phyloP scores from a whole-genome alignment of 768 basidiomycete species.

The Russula ochroleuca region DNA sequence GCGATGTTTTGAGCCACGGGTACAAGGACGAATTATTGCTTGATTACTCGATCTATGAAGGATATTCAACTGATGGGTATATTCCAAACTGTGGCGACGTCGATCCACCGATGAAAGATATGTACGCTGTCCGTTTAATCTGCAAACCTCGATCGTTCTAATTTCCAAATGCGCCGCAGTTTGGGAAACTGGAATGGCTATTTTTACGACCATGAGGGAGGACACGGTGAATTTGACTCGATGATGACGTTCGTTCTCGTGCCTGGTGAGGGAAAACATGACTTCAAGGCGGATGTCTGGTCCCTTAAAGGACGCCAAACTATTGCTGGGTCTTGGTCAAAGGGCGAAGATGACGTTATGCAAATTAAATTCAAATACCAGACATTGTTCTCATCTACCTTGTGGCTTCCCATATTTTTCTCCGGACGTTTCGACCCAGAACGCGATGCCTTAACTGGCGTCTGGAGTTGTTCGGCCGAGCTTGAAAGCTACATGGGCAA shows the following conservation, averaged over 20 bases:
- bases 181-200: slow-evolving; percentile 23
- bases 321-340: slow-evolving; percentile 24
- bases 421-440: slow-evolving; percentile 5
- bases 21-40: slow-evolving; percentile 10
- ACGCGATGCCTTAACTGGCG: slow-evolving; percentile 12
- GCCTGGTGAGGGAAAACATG: slow-evolving; percentile 9
- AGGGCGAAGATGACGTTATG: slow-evolving; percentile 14
- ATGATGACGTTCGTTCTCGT: slow-evolving; percentile 19
- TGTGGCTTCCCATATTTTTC: slow-evolving; percentile 15
- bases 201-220: slow-evolving; percentile 7
- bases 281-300: slow-evolving; percentile 18
- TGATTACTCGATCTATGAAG: slow-evolving; percentile 18
- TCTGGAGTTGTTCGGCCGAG: background rate
- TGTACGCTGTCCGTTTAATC: slow-evolving; percentile 1
- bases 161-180: background rate
- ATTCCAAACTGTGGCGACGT: background rate
- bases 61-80: slow-evolving; percentile 4
- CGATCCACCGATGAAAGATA: slow-evolving; percentile 4
- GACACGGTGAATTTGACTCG: background rate
- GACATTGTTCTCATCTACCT: slow-evolving; percentile 13
- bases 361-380: slow-evolving; percentile 25
- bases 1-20: slow-evolving; percentile 11
- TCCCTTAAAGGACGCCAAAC: slow-evolving; percentile 14
- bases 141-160: background rate
- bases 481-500: background rate